Conservation (phyloP, 805 yeast genomes). For the Tetrapisispora taiwanensis region DNA sequence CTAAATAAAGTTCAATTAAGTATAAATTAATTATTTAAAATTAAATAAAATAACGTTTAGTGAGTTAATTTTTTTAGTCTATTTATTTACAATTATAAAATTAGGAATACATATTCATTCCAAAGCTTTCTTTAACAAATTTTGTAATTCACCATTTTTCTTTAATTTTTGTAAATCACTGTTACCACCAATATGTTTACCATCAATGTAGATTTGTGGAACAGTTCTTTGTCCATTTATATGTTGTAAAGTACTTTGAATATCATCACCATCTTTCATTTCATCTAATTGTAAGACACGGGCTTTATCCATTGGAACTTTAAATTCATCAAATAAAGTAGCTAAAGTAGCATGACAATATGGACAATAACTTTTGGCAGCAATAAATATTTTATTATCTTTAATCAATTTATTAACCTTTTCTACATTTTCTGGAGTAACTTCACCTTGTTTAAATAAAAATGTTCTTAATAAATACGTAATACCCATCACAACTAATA, state of each 20-base stretch:
- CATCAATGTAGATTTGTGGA: conserved; percentile 83
- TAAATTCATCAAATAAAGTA: conserved; percentile 31
- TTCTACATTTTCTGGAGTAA: conserved; percentile 45
- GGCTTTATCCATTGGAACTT: conserved; percentile 36
- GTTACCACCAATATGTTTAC: conserved; percentile 93
- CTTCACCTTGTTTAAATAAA: conserved; percentile 32
- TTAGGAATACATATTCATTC: background rate
- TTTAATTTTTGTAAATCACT: conserved; percentile 72
- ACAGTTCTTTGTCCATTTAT: conserved; percentile 88
- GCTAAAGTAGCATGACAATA: conserved; percentile 41
- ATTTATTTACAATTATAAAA: too few relatives aligned
- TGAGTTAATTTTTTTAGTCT: too few relatives aligned
- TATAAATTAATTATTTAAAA: too few relatives aligned
- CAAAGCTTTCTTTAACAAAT: conserved; percentile 17
- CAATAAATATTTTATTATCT: conserved; percentile 61
- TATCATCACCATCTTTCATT: conserved; percentile 64
- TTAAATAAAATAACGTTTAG: too few relatives aligned
- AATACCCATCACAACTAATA: conserved; percentile 12
- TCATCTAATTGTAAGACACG: conserved; percentile 35
- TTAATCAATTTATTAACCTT: conserved; percentile 57
- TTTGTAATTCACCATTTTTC: conserved; percentile 49
- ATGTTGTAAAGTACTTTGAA: conserved; percentile 68
- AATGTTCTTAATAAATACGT: background rate
- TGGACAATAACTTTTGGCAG: conserved; percentile 73
- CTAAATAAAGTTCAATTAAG: too few relatives aligned